Base-by-base conservation (phyloP, 2,329 filamentous ascomycete genomes). In the Clonostachys solani region DNA sequence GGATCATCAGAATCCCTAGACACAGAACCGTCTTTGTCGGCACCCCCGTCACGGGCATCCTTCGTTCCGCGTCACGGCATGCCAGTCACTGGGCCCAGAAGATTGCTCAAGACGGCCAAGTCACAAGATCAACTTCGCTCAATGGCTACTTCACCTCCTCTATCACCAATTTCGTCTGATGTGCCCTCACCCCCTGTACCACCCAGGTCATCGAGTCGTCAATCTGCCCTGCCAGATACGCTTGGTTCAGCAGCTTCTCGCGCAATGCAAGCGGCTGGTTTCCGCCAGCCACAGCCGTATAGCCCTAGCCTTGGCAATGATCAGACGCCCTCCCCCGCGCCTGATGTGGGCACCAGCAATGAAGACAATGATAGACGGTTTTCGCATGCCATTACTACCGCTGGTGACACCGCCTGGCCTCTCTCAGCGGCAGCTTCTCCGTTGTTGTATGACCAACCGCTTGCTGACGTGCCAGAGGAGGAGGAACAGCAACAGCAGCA, bases 381-480 rank as follows among this genome's bases (percentile, higher is more conserved):
- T 50, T 61, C 62, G 23, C 71, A 72, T 53, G 68, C 72, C 19
- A 58, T 73, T 36, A 68, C 71, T 18, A 71, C 68, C 18, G 56
- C 68, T 6, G 67, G 69, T 33, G 67, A 72, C 43, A 55, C 58
- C 15, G 68, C 73, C 46, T 76, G 73, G 73, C 73, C 59, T 13
- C 56, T 68, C 19, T 52, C 57, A 7, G 56, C 47, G 16, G 52
- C 58, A 12, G 51, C 47, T 13, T 48, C 56, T 40, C 43, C 49
- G 15, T 50, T 65, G 10, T 37, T 42, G n/a, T 73, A 67, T 49
- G 73, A 75, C 46, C 64, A 58, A 12, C 64, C 72, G 17, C 65
- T 86, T 16, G 71, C 80, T 6, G 76, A 83, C 54, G 81, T 85
- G 5, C 78, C 81, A 1, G 81, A 85, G 56, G 81, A 85, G 55